Evolutionary conservation across 768 basidiomycete genomes (phyloP).

Genomic region (Kwoniella newhampshirensis): DNA sequence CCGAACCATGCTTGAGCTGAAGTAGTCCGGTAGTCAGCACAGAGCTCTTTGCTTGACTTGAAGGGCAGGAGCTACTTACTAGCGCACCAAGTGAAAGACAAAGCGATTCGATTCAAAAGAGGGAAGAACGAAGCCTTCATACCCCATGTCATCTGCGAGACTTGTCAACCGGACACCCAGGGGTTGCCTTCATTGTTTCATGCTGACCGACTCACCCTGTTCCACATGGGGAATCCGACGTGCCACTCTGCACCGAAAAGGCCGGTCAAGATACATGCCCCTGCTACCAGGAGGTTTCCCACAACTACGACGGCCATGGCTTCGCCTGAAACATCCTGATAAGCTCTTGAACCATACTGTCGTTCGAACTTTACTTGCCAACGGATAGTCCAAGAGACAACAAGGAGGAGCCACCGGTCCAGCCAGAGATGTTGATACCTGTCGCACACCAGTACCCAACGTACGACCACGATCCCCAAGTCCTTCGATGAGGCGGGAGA

Average conservation of each 20-base stretch:
- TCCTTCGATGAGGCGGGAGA: conserved; percentile 30
- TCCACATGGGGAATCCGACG: conserved; percentile 47
- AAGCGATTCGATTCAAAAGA: conserved; percentile 16
- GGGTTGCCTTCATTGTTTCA: too few species aligned
- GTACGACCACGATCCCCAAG: conserved; percentile 38
- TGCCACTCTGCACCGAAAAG: conserved; percentile 43
- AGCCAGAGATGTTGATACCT: conserved; percentile 38
- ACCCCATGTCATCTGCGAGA: conserved; percentile 37
- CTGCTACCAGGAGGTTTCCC: conserved; percentile 27
- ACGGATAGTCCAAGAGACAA: conserved; percentile 37
- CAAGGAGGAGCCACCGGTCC: conserved; percentile 37
- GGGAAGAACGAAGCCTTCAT: conserved; percentile 26
- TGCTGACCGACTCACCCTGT: conserved; percentile 18
- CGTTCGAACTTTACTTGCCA: conserved; percentile 10
- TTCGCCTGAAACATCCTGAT: conserved; percentile 23
- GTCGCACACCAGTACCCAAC: conserved; percentile 34
- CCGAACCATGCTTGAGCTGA: conserved; percentile 31
- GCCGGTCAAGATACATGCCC: conserved; percentile 32
- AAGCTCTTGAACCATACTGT: neutral
- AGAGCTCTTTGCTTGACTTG: neutral
- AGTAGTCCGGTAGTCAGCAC: neutral
- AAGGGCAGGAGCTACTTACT: conserved; percentile 15
- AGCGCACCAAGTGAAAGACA: conserved; percentile 19
- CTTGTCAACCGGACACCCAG: too few species aligned
- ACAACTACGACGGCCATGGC: conserved; percentile 35